Conservation (phyloP, 1,284 basidiomycete species). For the Inonotus obliquus region DNA sequence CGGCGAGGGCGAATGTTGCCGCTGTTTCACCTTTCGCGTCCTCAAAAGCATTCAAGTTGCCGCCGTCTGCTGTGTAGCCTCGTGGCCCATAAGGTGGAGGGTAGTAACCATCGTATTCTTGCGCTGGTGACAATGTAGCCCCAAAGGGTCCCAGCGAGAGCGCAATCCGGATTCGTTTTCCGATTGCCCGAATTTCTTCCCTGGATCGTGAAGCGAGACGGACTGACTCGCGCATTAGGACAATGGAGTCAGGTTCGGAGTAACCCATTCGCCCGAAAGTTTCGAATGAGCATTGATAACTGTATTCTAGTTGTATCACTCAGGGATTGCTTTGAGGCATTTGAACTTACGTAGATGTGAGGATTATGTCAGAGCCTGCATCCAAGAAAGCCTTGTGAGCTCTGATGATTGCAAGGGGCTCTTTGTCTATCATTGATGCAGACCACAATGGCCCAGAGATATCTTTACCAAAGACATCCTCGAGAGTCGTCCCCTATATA, state of each 20-base stretch:
- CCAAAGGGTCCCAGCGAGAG: constrained; percentile 76
- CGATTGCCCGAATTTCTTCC: constrained; percentile 26
- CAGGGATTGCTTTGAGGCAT: not conserved
- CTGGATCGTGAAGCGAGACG: constrained; percentile 46
- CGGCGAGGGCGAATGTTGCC: constrained; percentile 50
- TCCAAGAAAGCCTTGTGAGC: constrained; percentile 58
- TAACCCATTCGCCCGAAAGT: constrained; percentile 55
- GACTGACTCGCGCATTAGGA: constrained; percentile 54
- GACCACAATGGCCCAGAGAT: constrained; percentile 68
- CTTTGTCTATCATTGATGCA: constrained; percentile 47
- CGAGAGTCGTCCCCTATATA: constrained; percentile 61
- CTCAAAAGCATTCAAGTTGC: constrained; percentile 41
- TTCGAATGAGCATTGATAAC: constrained; percentile 59
- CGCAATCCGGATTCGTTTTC: constrained; percentile 41
- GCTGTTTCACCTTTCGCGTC: constrained; percentile 24
- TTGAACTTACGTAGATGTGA: constrained; percentile 54
- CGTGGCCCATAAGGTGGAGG: constrained; percentile 71
- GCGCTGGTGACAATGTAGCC: constrained; percentile 58
- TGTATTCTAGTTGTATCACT: constrained; percentile 24
- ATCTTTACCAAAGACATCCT: constrained; percentile 47
- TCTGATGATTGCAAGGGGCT: constrained; percentile 47
- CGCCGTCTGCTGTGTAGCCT: constrained; percentile 29
- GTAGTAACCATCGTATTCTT: constrained; percentile 73
- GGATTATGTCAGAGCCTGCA: constrained; percentile 56
- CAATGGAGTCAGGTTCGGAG: constrained; percentile 36